Base-by-base conservation (phyloP, 2,329 filamentous ascomycete genomes). In the Domatiomyces globalis region DNA sequence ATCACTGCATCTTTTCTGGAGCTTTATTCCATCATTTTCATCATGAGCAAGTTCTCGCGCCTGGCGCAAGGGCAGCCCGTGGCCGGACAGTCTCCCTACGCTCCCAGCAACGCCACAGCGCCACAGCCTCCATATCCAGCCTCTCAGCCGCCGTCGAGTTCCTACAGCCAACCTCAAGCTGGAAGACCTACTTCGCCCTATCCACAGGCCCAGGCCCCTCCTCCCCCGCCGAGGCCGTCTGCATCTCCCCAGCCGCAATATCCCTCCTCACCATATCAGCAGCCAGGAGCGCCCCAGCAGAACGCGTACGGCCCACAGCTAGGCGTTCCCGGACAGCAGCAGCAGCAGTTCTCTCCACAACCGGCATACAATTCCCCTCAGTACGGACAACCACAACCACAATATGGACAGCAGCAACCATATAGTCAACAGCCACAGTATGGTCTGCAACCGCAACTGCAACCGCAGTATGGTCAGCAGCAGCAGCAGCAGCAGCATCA, bases 91-190 rank as follows among this genome's bases (percentile, higher is more conserved):
- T 46, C 50, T 36, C 51, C 50, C 33, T 56, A 51, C 44, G 54
- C 54, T 29, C 19, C 50, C 18, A 43, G 43, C 18, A 27, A 50
- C 18, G 49, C 46, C 25, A 48, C 52, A 27, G 33, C 63, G 17
- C 56, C 63, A 48, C 67, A 69, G 54, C 64, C 66, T 39, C 66
- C 66, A 18, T 66, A 69, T 56, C 62, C 65, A n/a, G 6, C 12
- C 22, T 57, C 62, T 33, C 53, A 55, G 45, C 55, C 53, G 6
- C 43, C 54, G 6, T 25, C 46, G 18, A 48, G 48, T 45, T n/a
- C n/a, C n/a, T n/a, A 6, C 22, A 50, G 47, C 19, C 49, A 45
- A 58, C 63, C 50, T 25, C 22, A 25, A 25, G 22, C 22, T 6
- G 22, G 22, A 25, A 25, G 22, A 6, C 56, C 63, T 48, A 54